Percentiles rank a stretch among this genome's conserved stretches.
These are phyloP conservation scores for Cordyceps javanica DNA, from an alignment of 2,329 filamentous ascomycete genomes.

Conservation along the genomic window DNA sequence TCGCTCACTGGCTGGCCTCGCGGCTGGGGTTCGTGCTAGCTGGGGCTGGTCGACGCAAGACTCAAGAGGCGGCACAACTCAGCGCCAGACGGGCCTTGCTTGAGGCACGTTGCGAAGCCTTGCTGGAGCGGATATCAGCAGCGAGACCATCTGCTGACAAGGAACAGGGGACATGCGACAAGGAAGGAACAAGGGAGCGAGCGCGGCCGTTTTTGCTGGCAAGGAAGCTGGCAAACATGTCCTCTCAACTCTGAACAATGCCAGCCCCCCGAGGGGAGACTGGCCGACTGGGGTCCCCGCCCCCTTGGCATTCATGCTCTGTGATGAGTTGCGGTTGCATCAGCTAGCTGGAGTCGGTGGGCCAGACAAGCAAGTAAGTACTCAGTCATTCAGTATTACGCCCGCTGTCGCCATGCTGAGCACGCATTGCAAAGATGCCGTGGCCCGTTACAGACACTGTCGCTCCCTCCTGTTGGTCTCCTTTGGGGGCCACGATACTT, in stretches of 20 bases:
- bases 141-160: too few species aligned
- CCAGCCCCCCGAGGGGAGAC: not conserved
- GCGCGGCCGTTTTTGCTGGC: not conserved
- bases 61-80: not conserved
- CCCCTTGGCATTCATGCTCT: not conserved
- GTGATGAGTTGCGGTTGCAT: not conserved
- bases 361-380: too few species aligned
- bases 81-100: not conserved
- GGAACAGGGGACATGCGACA: too few species aligned
- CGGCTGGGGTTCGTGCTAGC: not conserved
- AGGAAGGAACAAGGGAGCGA: not conserved
- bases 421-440: not conserved
- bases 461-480: slow-evolving; percentile 2
- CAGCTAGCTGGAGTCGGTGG: not conserved
- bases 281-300: not conserved
- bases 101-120: slow-evolving; percentile 1
- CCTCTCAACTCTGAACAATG: not conserved
- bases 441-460: not conserved
- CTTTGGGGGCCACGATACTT: not conserved
- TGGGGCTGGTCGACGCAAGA: too few species aligned
- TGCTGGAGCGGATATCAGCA: too few species aligned
- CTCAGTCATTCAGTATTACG: too few species aligned
- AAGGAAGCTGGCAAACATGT: too few species aligned
- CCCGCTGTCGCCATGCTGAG: too few species aligned
- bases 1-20: slow-evolving; percentile 4